A percentile compares a stretch with the other conserved stretches of the same genome.
Evolutionary conservation across 83 land plant species (phyloP).

Genomic region (Isoetes engelmannii): DNA sequence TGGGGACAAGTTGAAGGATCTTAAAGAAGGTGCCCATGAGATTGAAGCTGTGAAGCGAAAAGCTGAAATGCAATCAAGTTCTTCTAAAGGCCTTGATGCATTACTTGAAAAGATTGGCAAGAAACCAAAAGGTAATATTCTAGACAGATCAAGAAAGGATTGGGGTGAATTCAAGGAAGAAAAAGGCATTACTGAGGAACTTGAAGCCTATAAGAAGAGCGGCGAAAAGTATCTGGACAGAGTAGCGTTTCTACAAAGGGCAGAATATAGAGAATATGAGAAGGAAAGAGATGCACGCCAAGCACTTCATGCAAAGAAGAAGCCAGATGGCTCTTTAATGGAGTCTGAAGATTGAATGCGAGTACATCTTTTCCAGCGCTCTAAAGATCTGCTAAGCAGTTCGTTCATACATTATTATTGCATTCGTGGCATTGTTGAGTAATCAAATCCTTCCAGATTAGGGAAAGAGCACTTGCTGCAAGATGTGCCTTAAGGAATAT

Average conservation of each 20-base stretch:
- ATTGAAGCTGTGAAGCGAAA: constrained; percentile 47
- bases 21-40: constrained; percentile 70
- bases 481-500: too few relatives aligned
- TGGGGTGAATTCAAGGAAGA: constrained; percentile 97
- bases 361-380: too few relatives aligned
- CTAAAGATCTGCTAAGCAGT: too few relatives aligned
- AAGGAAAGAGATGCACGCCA: constrained; percentile 87
- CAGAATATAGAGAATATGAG: constrained; percentile 85
- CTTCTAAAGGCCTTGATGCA: constrained; percentile 66
- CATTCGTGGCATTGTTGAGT: too few relatives aligned
- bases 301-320: constrained; percentile 61
- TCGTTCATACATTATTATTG: too few relatives aligned
- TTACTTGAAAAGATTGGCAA: constrained; percentile 81
- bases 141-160: constrained; percentile 89
- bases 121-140: constrained; percentile 76
- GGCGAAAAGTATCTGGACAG: constrained; percentile 84
- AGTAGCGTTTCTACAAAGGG: constrained; percentile 79
- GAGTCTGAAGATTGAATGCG: background rate
- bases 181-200: constrained; percentile 74
- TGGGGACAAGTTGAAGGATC: constrained; percentile 59
- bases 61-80: constrained; percentile 36
- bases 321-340: constrained; percentile 28
- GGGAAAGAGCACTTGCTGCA: too few relatives aligned
- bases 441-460: too few relatives aligned
- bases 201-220: constrained; percentile 97